These are phyloP conservation scores for Suhomyces anneliseae DNA, from an alignment of 1,139 yeast species.

Conservation along the genomic window DNA sequence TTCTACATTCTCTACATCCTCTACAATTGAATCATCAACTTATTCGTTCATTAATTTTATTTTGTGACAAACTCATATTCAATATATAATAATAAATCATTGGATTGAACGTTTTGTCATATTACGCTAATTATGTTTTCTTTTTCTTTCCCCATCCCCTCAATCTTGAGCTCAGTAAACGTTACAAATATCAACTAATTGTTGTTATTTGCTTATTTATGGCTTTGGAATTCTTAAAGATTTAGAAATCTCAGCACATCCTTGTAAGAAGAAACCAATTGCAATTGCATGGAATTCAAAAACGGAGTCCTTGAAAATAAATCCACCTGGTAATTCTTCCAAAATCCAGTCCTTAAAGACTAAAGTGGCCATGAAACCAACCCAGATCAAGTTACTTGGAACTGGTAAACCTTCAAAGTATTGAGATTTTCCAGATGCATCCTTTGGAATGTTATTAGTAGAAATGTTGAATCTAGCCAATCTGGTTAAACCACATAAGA, in stretches of 20 bases:
- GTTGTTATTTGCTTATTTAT: conserved; percentile 24
- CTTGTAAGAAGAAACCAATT: conserved; percentile 68
- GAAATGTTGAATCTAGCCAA: conserved; percentile 95
- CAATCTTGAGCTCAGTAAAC: no score
- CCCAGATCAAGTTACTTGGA: conserved; percentile 81
- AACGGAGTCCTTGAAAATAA: conserved; percentile 49
- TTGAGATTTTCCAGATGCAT: conserved; percentile 74
- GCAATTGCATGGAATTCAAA: conserved; percentile 76
- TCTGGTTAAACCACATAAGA: conserved; percentile 89
- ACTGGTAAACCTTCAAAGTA: conserved; percentile 94
- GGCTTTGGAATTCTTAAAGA: conserved; percentile 89
- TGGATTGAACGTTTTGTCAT: no score
- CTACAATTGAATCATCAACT: no score
- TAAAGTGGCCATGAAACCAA: conserved; percentile 66
- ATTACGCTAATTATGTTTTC: no score
- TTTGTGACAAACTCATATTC: no score
- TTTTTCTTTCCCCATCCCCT: no score
- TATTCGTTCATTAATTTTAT: no score
- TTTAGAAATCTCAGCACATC: conserved; percentile 90
- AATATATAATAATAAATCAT: no score
- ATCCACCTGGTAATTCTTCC: conserved; percentile 66
- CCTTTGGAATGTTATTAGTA: conserved; percentile 89
- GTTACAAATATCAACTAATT: no score
- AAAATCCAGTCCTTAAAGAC: conserved; percentile 51
- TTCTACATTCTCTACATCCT: no score